Evolutionary conservation across 176 grass and related monocot genomes (phyloP).

Genomic region (Triticum turgidum): DNA sequence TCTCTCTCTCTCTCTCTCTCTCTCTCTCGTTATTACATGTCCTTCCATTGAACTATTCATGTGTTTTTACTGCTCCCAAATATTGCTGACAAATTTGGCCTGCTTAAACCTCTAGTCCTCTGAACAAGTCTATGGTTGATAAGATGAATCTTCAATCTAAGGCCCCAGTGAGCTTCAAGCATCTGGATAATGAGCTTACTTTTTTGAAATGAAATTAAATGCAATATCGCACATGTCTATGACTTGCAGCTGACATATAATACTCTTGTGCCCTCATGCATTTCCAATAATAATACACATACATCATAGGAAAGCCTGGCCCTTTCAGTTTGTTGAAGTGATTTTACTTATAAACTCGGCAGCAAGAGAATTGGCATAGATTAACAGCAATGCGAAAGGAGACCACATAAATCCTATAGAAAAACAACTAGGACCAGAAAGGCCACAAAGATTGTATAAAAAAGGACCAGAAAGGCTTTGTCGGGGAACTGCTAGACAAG

Average conservation of each 20-base stretch:
- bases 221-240: neutral
- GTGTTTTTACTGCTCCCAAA: neutral
- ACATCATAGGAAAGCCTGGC: neutral
- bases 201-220: slow-evolving; percentile 16
- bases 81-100: neutral
- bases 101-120: slow-evolving; percentile 12
- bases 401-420: no score
- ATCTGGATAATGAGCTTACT: neutral
- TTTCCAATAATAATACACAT: neutral
- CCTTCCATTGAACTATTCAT: slow-evolving; percentile 8
- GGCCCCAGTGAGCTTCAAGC: neutral
- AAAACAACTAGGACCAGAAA: no score
- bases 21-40: neutral
- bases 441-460: no score
- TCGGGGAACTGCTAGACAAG: neutral
- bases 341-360: neutral
- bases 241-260: neutral
- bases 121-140: neutral
- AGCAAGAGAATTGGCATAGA: no score
- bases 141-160: neutral
- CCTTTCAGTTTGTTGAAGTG: neutral
- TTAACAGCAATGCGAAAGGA: no score
- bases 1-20: no score
- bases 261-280: neutral
- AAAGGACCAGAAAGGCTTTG: neutral